A percentile compares a stretch with the other conserved stretches of the same genome.
These are phyloP conservation scores for Protomyces pachydermus DNA, from an alignment of 1,139 yeast genomes.

Conservation along the genomic window DNA sequence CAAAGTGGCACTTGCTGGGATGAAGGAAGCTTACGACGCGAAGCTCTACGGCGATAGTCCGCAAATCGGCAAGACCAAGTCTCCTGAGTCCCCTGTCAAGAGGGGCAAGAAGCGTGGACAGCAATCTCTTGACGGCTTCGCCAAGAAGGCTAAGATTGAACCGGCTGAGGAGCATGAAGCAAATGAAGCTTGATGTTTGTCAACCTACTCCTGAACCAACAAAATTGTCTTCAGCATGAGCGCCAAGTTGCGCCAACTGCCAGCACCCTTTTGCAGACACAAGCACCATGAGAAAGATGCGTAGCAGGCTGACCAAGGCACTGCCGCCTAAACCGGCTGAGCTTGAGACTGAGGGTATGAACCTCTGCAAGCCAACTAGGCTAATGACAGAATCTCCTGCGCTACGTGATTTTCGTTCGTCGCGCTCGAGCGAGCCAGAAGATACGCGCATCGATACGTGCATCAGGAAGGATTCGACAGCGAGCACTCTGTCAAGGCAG, in stretches of 20 bases:
- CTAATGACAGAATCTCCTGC: neutral
- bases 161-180: constrained; percentile 17
- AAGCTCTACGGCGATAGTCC: constrained; percentile 11
- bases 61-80: neutral
- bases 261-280: neutral
- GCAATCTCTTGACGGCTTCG: constrained; percentile 10
- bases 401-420: neutral
- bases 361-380: neutral
- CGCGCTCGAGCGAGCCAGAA: neutral
- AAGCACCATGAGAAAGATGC: neutral
- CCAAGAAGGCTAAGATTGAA: constrained; percentile 10
- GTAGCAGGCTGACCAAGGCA: neutral
- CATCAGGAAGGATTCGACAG: too few relatives aligned
- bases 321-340: neutral
- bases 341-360: neutral
- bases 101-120: constrained; percentile 9
- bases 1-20: constrained; percentile 12
- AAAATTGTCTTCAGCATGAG: neutral
- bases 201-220: neutral
- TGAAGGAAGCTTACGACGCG: constrained; percentile 20
- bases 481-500: too few relatives aligned
- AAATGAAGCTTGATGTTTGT: constrained; percentile 5
- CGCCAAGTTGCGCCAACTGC: too few relatives aligned
- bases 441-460: too few relatives aligned
- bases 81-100: neutral